A percentile compares a stretch with the other conserved stretches of the same genome.
Evolutionary conservation across 31 red algal genomes (phyloP).

Genomic region (Porphyra umbilicalis): DNA sequence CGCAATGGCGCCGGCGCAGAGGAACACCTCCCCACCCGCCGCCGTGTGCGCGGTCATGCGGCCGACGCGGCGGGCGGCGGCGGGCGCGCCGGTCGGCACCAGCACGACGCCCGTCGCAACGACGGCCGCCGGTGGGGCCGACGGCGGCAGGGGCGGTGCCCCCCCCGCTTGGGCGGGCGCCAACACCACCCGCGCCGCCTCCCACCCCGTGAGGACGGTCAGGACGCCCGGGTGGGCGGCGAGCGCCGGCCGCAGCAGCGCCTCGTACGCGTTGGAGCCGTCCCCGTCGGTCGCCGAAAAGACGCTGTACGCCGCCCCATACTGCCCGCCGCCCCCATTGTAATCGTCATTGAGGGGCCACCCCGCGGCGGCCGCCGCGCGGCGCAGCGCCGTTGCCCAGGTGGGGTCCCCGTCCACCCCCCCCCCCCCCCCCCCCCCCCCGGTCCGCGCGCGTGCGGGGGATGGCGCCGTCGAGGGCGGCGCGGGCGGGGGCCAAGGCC

Average conservation of each 20-base stretch:
- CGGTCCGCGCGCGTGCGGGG: neutral
- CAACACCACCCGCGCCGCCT: neutral
- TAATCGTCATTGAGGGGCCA: neutral
- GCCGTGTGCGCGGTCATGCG: neutral
- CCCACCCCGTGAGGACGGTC: neutral
- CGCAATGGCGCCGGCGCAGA: conserved; percentile 14
- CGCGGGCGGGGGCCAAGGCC: neutral
- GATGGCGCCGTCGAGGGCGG: neutral
- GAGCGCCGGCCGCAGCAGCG: neutral
- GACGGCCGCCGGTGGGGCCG: neutral
- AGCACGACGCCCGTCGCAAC: neutral
- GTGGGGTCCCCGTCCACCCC: neutral
- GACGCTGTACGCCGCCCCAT: neutral
- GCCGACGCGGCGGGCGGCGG: neutral
- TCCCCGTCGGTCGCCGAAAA: neutral
- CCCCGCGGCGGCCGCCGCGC: neutral
- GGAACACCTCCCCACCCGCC: conserved; percentile 4
- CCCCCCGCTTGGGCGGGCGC: neutral
- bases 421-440: neutral
- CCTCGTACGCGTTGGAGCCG: neutral
- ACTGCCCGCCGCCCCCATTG: neutral
- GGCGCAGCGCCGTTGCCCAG: neutral
- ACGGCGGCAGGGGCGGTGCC: neutral
- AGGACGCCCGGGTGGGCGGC: neutral
- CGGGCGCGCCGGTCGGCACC: neutral